phyloP scores from a whole-genome alignment of 1,139 yeast species.

The Pichia kudriavzevii region DNA sequence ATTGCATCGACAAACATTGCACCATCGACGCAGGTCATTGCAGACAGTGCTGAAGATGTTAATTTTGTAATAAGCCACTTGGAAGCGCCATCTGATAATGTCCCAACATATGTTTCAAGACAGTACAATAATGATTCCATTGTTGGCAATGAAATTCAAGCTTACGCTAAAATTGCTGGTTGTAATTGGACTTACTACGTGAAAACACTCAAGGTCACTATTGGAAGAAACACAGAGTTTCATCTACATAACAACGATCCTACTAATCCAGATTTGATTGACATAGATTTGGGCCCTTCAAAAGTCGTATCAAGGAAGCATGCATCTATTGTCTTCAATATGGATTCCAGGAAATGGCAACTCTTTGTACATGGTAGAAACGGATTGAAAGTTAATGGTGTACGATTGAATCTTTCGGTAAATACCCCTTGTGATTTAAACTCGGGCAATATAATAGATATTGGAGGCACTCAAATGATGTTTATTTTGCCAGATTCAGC shows the following conservation, averaged over 20 bases:
- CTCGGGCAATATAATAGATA: slow-evolving; percentile 84
- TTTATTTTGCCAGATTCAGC: slow-evolving; percentile 87
- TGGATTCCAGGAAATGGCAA: slow-evolving; percentile 77
- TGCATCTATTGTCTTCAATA: slow-evolving; percentile 74
- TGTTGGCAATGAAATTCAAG: slow-evolving; percentile 81
- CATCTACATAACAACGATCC: slow-evolving; percentile 7
- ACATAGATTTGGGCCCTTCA: slow-evolving; percentile 93
- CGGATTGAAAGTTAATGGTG: slow-evolving; percentile 83
- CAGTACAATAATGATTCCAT: slow-evolving; percentile 60
- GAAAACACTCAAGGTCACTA: slow-evolving; percentile 64
- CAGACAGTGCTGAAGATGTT: slow-evolving; percentile 45
- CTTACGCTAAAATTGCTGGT: slow-evolving; percentile 95
- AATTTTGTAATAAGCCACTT: slow-evolving; percentile 46
- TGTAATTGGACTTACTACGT: slow-evolving; percentile 90
- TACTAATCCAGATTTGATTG: slow-evolving; percentile 38
- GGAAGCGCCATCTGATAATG: slow-evolving; percentile 37
- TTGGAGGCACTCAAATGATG: slow-evolving; percentile 99
- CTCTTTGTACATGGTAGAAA: slow-evolving; percentile 76
- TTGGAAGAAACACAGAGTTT: slow-evolving; percentile 78
- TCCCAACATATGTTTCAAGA: slow-evolving; percentile 39
- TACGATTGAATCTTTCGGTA: slow-evolving; percentile 43
- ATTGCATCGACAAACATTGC: not conserved
- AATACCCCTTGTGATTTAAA: slow-evolving; percentile 43
- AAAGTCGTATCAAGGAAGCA: slow-evolving; percentile 90
- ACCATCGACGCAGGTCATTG: slow-evolving; percentile 24